phyloP scores from a whole-genome alignment of 306 rosid species.

The Rubus parviflorus region DNA sequence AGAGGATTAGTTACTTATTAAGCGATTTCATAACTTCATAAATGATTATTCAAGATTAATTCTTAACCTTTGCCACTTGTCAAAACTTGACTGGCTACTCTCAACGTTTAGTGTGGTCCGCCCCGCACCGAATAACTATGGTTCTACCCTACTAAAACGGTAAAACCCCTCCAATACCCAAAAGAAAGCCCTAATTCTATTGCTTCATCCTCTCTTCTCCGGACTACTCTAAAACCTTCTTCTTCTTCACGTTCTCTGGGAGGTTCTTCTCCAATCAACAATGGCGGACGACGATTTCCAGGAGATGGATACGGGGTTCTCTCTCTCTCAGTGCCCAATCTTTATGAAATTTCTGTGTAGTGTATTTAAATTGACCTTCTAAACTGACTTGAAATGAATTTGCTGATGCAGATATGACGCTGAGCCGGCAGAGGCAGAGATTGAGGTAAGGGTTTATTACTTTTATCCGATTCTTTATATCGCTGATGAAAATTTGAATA shows the following conservation, averaged over 20 bases:
- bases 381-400: background rate
- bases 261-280: background rate
- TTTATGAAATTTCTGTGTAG: background rate
- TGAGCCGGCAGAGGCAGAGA: constrained; percentile 82
- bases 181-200: too few relatives aligned
- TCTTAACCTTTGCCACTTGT: too few relatives aligned
- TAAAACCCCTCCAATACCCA: too few relatives aligned
- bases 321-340: background rate
- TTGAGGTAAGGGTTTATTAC: constrained; percentile 47
- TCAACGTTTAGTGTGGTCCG: too few relatives aligned
- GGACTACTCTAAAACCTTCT: too few relatives aligned
- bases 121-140: too few relatives aligned
- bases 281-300: constrained; percentile 47
- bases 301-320: constrained; percentile 42
- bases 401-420: constrained; percentile 64
- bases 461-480: background rate
- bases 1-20: too few relatives aligned
- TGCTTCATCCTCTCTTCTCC: background rate
- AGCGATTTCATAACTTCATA: too few relatives aligned
- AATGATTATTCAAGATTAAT: too few relatives aligned
- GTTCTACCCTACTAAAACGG: too few relatives aligned
- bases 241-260: too few relatives aligned
- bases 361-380: background rate
- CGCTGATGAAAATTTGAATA: background rate
- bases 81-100: too few relatives aligned